Conservation (phyloP, 1,139 yeast species). For the Debaryomyces coudertii region DNA sequence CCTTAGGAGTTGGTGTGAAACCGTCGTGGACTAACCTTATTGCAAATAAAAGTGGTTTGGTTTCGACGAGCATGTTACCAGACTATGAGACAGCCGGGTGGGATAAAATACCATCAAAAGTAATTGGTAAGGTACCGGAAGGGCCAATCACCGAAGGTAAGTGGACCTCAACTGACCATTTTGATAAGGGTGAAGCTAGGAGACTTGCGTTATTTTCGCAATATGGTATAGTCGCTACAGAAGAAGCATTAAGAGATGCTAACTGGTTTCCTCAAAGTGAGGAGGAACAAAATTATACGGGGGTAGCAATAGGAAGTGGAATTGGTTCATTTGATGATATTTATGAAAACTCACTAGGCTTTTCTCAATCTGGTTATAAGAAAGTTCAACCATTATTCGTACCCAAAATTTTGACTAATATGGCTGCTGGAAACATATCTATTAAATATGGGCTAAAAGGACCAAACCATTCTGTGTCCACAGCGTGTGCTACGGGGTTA, state of each 20-base stretch:
- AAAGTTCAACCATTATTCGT: slow-evolving; percentile 84
- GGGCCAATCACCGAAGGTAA: slow-evolving; percentile 54
- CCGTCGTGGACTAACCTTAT: slow-evolving; percentile 58
- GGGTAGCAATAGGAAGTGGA: slow-evolving; percentile 91
- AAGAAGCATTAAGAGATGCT: slow-evolving; percentile 76
- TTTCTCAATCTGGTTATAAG: slow-evolving; percentile 58
- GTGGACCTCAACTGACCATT: slow-evolving; percentile 53
- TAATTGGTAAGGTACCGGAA: slow-evolving; percentile 71
- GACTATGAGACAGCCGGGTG: slow-evolving; percentile 50
- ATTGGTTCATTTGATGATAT: slow-evolving; percentile 86
- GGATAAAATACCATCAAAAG: slow-evolving; percentile 69
- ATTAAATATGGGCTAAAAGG: slow-evolving; percentile 78
- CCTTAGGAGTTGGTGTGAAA: slow-evolving; percentile 73
- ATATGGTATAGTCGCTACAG: slow-evolving; percentile 75
- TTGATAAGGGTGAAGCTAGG: slow-evolving; percentile 51
- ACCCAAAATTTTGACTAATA: slow-evolving; percentile 81
- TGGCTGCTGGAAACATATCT: slow-evolving; percentile 94
- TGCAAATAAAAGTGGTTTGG: slow-evolving; percentile 56
- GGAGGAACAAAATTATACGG: slow-evolving; percentile 41
- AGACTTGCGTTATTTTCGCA: slow-evolving; percentile 75
- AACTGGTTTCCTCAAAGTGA: slow-evolving; percentile 44
- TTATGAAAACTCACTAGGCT: slow-evolving; percentile 59
- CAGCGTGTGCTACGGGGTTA: slow-evolving; percentile 97
- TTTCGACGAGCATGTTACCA: slow-evolving; percentile 54
- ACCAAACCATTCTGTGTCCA: slow-evolving; percentile 84